phyloP scores from a whole-genome alignment of 225 moss, liverwort and hornwort species.

The Physcomitrium patens region DNA sequence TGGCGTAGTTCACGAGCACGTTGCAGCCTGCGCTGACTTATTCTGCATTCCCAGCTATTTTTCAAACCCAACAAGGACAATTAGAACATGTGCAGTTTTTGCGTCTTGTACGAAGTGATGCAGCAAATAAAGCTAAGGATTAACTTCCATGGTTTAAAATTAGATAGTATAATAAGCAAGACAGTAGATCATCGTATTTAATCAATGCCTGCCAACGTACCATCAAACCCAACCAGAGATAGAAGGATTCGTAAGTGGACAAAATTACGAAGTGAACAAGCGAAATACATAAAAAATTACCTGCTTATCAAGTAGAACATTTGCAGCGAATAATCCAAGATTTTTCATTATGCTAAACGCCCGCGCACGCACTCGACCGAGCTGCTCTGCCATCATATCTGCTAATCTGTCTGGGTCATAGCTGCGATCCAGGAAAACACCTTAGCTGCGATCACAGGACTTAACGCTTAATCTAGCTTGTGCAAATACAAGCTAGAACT shows the following conservation, averaged over 20 bases:
- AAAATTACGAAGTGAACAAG: constrained; percentile 10
- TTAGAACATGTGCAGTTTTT: constrained; percentile 21
- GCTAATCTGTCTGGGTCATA: constrained; percentile 75
- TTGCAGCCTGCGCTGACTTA: constrained; percentile 44
- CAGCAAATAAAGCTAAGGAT: background rate
- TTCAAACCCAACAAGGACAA: constrained; percentile 22
- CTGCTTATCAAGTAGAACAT: constrained; percentile 65
- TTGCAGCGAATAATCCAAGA: constrained; percentile 61
- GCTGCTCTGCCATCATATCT: constrained; percentile 66
- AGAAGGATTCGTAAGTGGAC: constrained; percentile 1
- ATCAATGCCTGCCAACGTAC: background rate
- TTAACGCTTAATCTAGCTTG: constrained; percentile 4
- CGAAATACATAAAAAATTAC: constrained; percentile 39
- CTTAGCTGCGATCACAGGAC: background rate
- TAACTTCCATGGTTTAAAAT: too few species aligned
- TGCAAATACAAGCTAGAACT: constrained; percentile 8
- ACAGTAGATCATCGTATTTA: background rate
- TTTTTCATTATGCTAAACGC: constrained; percentile 60
- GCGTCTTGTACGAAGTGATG: constrained; percentile 7
- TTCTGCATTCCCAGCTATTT: constrained; percentile 50
- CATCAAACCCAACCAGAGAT: background rate
- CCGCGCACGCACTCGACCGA: constrained; percentile 58
- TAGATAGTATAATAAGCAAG: too few species aligned
- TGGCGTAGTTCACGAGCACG: constrained; percentile 69
- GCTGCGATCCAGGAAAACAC: constrained; percentile 44